These are phyloP conservation scores for Zasmidium citrigriseum DNA, from an alignment of 2,329 filamentous ascomycete species.

Conservation along the genomic window DNA sequence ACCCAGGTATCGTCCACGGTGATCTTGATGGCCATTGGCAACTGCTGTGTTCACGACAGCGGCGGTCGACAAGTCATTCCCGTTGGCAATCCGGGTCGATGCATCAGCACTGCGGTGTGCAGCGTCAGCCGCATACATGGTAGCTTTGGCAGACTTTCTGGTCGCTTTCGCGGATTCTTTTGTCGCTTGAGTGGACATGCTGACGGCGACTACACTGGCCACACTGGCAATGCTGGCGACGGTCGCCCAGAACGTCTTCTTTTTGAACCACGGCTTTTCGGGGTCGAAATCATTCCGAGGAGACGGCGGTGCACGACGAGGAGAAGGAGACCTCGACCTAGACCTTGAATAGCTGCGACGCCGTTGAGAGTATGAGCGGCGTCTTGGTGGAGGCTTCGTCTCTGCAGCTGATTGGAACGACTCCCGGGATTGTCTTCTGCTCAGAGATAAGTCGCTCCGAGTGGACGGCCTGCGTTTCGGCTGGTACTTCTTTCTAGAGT, in stretches of 20 bases:
- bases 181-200: conserved; percentile 14
- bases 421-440: not conserved
- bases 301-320: conserved; percentile 2
- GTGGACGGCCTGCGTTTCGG: not conserved
- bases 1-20: conserved; percentile 22
- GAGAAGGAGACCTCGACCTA: conserved; percentile 14
- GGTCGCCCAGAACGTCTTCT: conserved; percentile 26
- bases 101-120: conserved; percentile 14
- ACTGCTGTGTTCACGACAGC: conserved; percentile 25
- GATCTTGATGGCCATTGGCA: conserved; percentile 23
- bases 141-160: not conserved
- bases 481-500: not conserved
- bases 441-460: not conserved
- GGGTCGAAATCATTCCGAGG: conserved; percentile 5
- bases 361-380: not conserved
- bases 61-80: conserved; percentile 15
- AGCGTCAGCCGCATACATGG: conserved; percentile 12
- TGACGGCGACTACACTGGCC: conserved; percentile 16
- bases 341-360: conserved; percentile 3
- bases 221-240: conserved; percentile 21
- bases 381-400: not conserved
- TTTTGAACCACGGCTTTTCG: conserved; percentile 23
- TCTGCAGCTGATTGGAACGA: not conserved
- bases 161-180: conserved; percentile 14
- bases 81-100: conserved; percentile 15